phyloP scores from a whole-genome alignment of 2,329 filamentous ascomycete genomes.

The Talaromyces pinophilus region DNA sequence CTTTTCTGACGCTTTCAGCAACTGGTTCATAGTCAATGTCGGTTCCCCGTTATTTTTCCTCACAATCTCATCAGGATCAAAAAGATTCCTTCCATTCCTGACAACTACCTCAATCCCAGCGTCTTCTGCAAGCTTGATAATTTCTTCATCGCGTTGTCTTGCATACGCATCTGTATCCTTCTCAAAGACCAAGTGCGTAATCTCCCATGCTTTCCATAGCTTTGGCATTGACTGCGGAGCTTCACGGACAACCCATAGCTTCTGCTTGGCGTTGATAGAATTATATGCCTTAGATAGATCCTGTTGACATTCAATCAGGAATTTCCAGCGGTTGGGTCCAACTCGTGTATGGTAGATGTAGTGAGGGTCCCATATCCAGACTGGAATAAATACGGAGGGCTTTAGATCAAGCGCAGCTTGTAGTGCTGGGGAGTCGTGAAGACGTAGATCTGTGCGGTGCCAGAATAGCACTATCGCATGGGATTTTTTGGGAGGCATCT shows the following conservation, averaged over 20 bases:
- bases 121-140: constrained; percentile 61
- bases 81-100: constrained; percentile 67
- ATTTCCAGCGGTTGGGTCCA: constrained; percentile 73
- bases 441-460: constrained; percentile 75
- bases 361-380: constrained; percentile 80
- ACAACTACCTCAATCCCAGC: constrained; percentile 70
- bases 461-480: constrained; percentile 65
- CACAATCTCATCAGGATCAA: constrained; percentile 71
- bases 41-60: constrained; percentile 66
- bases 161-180: constrained; percentile 76
- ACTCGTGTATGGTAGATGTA: constrained; percentile 73
- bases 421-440: constrained; percentile 75
- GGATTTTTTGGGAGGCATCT: constrained; percentile 9
- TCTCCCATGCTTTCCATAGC: constrained; percentile 70
- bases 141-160: constrained; percentile 61
- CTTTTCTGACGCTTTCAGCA: constrained; percentile 64
- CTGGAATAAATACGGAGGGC: constrained; percentile 68
- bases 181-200: constrained; percentile 76
- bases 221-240: constrained; percentile 71
- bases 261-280: constrained; percentile 68
- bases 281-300: constrained; percentile 68
- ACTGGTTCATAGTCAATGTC: constrained; percentile 71
- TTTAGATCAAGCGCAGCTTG: constrained; percentile 70
- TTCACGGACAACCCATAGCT: constrained; percentile 71
- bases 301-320: constrained; percentile 71